phyloP scores from a whole-genome alignment of 768 basidiomycete genomes.

The Boletales sp. region DNA sequence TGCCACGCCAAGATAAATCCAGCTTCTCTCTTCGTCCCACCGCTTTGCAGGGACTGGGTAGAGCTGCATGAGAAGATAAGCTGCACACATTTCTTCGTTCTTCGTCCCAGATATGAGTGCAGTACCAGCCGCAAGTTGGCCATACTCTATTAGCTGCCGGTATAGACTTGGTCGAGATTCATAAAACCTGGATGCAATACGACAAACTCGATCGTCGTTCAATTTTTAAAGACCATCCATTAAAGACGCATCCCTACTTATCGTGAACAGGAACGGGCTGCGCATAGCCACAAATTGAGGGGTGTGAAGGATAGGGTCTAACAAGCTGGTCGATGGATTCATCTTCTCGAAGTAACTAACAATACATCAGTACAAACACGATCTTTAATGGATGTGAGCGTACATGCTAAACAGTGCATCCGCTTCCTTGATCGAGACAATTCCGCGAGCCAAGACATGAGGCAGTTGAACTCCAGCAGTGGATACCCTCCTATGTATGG shows the following conservation, averaged over 20 bases:
- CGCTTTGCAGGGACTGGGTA: constrained; percentile 70
- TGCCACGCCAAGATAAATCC: constrained; percentile 86
- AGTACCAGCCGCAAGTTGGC: constrained; percentile 72
- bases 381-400: constrained; percentile 12
- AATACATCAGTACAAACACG: constrained; percentile 3
- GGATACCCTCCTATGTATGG: constrained; percentile 36
- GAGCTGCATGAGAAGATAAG: constrained; percentile 76
- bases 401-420: constrained; percentile 74
- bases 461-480: constrained; percentile 50
- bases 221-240: not conserved
- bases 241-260: constrained; percentile 52
- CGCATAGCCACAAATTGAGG: constrained; percentile 76
- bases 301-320: constrained; percentile 83
- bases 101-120: constrained; percentile 75
- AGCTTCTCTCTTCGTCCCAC: constrained; percentile 89
- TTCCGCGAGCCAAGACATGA: constrained; percentile 58
- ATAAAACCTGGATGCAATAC: constrained; percentile 82
- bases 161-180: constrained; percentile 68
- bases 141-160: constrained; percentile 65
- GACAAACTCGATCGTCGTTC: constrained; percentile 61
- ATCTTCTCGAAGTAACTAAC: constrained; percentile 72
- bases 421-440: constrained; percentile 63
- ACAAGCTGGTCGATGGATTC: constrained; percentile 72
- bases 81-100: constrained; percentile 80
- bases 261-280: constrained; percentile 89